These are phyloP conservation scores for Paramecium biaurelia DNA, from an alignment of 73 alveolate genomes.

Conservation along the genomic window DNA sequence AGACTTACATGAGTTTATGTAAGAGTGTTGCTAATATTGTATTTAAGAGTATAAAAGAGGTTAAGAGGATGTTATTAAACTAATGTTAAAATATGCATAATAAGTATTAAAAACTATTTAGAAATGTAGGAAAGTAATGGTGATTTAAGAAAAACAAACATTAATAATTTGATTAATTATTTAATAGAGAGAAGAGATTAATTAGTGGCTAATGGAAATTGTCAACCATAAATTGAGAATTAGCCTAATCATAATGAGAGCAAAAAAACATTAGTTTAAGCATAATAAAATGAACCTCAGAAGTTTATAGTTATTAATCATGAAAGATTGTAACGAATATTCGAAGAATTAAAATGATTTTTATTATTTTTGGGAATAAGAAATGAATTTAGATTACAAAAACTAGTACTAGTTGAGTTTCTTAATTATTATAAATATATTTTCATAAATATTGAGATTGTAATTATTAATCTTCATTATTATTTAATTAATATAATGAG, in stretches of 20 bases:
- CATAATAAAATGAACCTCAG: background rate
- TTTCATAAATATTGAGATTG: background rate
- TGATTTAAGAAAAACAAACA: background rate
- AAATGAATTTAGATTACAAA: background rate
- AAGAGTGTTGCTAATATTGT: background rate
- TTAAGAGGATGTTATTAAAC: background rate
- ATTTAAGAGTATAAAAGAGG: background rate
- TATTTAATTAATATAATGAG: constrained; percentile 22
- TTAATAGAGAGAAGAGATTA: background rate
- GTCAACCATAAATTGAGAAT: background rate
- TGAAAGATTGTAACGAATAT: background rate
- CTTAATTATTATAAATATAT: background rate
- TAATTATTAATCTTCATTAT: background rate
- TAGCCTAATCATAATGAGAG: background rate
- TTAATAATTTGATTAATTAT: background rate
- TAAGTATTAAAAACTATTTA: background rate
- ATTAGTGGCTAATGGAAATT: background rate
- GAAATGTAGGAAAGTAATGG: background rate
- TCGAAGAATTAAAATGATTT: background rate
- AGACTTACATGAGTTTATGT: background rate
- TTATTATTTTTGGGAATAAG: background rate
- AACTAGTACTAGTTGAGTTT: background rate
- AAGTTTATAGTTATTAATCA: background rate
- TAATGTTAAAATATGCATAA: background rate
- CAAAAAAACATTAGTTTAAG: background rate